Evolutionary conservation across 1,284 basidiomycete species (phyloP).

Genomic region (Thecaphora thlaspeos): DNA sequence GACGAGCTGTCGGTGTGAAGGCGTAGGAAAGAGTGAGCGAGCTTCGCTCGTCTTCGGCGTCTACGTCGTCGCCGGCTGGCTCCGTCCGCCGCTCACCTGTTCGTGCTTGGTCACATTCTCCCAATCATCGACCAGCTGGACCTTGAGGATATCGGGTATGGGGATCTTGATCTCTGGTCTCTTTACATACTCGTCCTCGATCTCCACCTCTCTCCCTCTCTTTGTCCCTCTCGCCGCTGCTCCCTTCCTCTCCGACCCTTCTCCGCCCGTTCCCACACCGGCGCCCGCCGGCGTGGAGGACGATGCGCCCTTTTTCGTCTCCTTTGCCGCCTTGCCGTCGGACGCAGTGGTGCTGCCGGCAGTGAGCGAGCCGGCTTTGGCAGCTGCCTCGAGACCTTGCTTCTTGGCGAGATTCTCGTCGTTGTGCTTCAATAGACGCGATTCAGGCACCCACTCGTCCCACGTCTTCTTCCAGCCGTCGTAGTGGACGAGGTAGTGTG

Average conservation of each 20-base stretch:
- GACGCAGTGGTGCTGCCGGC: constrained; percentile 10
- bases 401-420: constrained; percentile 81
- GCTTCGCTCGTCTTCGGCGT: too few species aligned
- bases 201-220: constrained; percentile 28
- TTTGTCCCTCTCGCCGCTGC: constrained; percentile 15
- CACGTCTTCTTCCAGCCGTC: constrained; percentile 99
- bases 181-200: constrained; percentile 64
- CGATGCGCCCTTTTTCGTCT: constrained; percentile 1
- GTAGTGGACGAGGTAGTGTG: constrained; percentile 95
- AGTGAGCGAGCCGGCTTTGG: constrained; percentile 54
- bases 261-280: constrained; percentile 1
- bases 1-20: constrained; percentile 66
- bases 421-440: constrained; percentile 80
- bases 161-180: constrained; percentile 86
- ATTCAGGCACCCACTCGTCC: constrained; percentile 95
- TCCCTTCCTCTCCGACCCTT: constrained; percentile 39
- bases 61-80: too few species aligned
- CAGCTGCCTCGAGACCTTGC: constrained; percentile 58
- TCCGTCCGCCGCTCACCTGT: neutral
- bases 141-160: constrained; percentile 85
- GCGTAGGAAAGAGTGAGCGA: neutral
- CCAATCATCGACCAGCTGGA: constrained; percentile 94
- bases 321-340: constrained; percentile 34
- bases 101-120: constrained; percentile 93
- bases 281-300: neutral